These are phyloP conservation scores for Pseudohyphozyma bogoriensis DNA, from an alignment of 768 basidiomycete genomes.

Conservation along the genomic window DNA sequence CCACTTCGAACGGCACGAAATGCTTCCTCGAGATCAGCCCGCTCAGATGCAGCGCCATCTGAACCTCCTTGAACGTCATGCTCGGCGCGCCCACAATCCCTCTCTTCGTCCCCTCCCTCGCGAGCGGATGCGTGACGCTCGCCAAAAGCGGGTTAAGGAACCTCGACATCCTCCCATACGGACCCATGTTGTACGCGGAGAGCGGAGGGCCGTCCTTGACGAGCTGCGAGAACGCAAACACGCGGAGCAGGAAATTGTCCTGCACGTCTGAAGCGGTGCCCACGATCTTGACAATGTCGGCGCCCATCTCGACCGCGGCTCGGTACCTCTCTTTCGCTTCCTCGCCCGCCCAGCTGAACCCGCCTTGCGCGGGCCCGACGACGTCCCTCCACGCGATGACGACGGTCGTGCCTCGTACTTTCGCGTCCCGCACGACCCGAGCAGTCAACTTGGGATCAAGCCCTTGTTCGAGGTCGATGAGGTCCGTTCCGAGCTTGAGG, in stretches of 20 bases:
- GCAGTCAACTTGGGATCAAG: slow-evolving; percentile 53
- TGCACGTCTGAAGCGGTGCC: background rate
- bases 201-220: background rate
- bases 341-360: slow-evolving; percentile 65
- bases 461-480: slow-evolving; percentile 79
- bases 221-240: background rate
- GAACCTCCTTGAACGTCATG: background rate
- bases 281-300: slow-evolving; percentile 49
- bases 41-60: background rate
- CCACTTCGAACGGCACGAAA: background rate
- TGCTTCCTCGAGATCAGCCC: background rate
- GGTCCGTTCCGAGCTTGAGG: slow-evolving; percentile 74
- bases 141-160: background rate
- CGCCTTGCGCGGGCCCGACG: slow-evolving; percentile 58
- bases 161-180: background rate
- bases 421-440: slow-evolving; percentile 48
- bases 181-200: background rate
- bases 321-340: slow-evolving; percentile 60
- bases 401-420: slow-evolving; percentile 58
- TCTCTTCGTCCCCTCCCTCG: background rate
- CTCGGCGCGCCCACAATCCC: background rate
- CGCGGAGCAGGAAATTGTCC: background rate
- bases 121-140: background rate
- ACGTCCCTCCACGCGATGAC: slow-evolving; percentile 94
- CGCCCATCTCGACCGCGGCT: slow-evolving; percentile 57